A percentile compares a stretch with the other conserved stretches of the same genome.
Conservation (phyloP, 176 grass and related monocot genomes). For the Aegilops umbellulata region DNA sequence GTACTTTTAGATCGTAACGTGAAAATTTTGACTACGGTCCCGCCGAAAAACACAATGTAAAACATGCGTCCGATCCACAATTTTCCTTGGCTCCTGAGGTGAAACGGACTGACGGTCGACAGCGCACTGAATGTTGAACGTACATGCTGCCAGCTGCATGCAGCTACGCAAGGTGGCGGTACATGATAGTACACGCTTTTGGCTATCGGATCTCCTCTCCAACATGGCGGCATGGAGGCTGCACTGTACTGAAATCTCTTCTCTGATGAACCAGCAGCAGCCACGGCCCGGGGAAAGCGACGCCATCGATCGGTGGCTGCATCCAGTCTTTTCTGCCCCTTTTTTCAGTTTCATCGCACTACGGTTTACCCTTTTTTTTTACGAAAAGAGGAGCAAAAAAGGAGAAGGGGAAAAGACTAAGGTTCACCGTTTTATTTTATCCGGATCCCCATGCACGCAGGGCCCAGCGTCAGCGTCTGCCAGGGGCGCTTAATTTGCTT, state of each 20-base stretch:
- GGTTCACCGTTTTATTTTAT: too few relatives aligned
- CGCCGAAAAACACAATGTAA: not conserved
- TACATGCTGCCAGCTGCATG: not conserved
- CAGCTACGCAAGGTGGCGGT: not conserved
- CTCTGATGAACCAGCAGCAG: not conserved
- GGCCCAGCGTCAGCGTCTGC: not conserved
- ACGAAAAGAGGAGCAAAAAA: too few relatives aligned
- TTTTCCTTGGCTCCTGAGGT: not conserved
- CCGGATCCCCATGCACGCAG: not conserved
- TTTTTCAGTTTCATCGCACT: not conserved
- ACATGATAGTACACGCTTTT: not conserved
- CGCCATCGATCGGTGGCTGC: not conserved
- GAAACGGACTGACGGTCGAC: not conserved
- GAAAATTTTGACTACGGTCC: not conserved
- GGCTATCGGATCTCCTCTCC: not conserved
- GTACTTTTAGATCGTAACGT: not conserved
- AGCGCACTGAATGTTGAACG: not conserved
- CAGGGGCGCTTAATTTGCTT: not conserved
- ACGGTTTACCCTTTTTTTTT: too few relatives aligned
- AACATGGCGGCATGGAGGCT: slow-evolving; percentile 26
- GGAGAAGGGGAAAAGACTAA: too few relatives aligned
- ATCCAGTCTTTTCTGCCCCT: not conserved
- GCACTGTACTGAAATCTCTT: not conserved
- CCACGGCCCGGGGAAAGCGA: slow-evolving; percentile 33
- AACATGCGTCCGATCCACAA: not conserved